Evolutionary conservation across 352 stramenopile genomes (phyloP), one percentile per base, ranked within the genome.

Genomic region (Pythium diclinum): DNA sequence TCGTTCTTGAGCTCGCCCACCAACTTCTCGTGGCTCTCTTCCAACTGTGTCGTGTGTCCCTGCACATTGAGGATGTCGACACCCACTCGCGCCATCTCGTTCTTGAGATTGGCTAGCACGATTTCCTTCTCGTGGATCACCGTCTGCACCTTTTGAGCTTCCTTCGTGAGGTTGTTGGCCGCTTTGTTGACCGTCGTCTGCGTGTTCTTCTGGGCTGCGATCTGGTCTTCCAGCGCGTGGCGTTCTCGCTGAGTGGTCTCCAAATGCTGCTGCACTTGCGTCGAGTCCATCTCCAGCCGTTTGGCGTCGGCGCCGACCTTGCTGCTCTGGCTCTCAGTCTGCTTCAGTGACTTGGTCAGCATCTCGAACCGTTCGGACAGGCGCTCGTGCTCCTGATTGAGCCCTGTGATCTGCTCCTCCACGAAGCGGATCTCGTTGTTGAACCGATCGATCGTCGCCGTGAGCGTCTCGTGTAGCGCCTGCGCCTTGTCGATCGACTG

Each of bases 21-120:
- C 13, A 92, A 67, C 52, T 85, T 82, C 21, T 83, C 72, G 44
- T 98, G 77, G 4, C 81, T 91, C 60, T 97, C 91, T 40, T 82
- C 72, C 16, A 98, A 81, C 59, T 98, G 87, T 17, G 79, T 62
- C 36, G 84, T 92, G 68, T 98, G 89, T 6, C 86, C 86, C 63
- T 97, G 75, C 7, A 94, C 91, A 69, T 98, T 98, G 9, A 98
- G 72, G 4, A 83, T 82, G 53, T 99, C 94, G 11, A 98, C 87
- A 30, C 87, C 84, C 0, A 98, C 81, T 38, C 94, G 85, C 42
- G 91, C 87, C 67, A 98, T 89, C 68, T 98, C 92, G 74, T 99
- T 98, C 34, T 91, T 81, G 55, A 97, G 69, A 38, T 85, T 85
- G 4, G 85, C 85, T 36, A 89, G 74, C 61, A 94, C 85, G 58